Evolutionary conservation across 2,329 filamentous ascomycete species (phyloP), one percentile per base, ranked within the genome.

Genomic region (Trichothecium sympodiale): DNA sequence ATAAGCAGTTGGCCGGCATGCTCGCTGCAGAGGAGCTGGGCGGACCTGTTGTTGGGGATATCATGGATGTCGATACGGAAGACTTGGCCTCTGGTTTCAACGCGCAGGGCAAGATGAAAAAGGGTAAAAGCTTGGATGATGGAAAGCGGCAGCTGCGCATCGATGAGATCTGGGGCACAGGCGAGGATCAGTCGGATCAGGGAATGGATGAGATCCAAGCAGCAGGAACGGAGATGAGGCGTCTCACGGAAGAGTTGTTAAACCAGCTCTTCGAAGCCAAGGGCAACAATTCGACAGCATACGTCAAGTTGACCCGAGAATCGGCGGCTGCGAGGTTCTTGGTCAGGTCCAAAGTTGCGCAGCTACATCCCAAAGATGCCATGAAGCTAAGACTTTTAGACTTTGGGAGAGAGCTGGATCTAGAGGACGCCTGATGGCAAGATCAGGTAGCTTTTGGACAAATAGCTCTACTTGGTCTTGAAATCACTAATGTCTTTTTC

Each of bases 11-110:
- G 1, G 81, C 82, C 2, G 60, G 72, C 3, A 83, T 89, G 75
- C 65, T 94, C 30, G 85, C 84, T 6, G 83, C 83, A 1, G 86
- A 93, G 59, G 83, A 87, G 49, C 67, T 25, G 2, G 86, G 86
- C 7, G 85, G 86, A 0, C 85, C 86, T 0, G 80, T 87, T 9
- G 83, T 88, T 1, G 83, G 86, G 4, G 80, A 85, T 44, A 65
- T 80, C 46, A 66, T 81, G 50, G 75, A 82, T 54, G 49, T 83
- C 16, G 59, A 77, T 63, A 46, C 70, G 8, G 70, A 80, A 31
- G 71, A 71, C 43, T 57, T 80, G 5, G 68, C 65, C 5, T 69
- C 67, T 8, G 75, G 74, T 2, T 80, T 80, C 52, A 78, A 65
- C 44, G 56, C 70, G 0, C 69, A 75, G 39, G 75, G 74, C 10